These are phyloP conservation scores for Orychophragmus violaceus DNA, from an alignment of 345 rosid species.

Conservation along the genomic window DNA sequence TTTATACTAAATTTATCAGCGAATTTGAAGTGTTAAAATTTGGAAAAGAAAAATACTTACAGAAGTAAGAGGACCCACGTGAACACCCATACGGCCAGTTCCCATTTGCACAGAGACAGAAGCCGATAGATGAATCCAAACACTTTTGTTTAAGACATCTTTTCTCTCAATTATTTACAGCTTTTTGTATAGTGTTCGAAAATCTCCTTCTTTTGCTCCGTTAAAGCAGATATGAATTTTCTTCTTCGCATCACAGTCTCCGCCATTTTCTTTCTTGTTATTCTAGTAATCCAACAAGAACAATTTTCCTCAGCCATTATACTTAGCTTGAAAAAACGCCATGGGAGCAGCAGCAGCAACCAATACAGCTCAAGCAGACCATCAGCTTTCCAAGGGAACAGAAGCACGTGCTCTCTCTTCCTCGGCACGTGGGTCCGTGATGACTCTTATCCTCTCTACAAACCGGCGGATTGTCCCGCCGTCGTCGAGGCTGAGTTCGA, in stretches of 20 bases:
- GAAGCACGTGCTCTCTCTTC: conserved; percentile 41
- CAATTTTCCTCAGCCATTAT: conserved; percentile 51
- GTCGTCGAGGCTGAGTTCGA: conserved; percentile 70
- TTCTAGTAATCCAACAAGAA: conserved; percentile 27
- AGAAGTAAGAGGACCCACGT: conserved; percentile 33
- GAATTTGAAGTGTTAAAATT: not conserved
- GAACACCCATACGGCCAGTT: conserved; percentile 13
- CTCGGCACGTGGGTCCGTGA: conserved; percentile 75
- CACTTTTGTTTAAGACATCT: conserved; percentile 16
- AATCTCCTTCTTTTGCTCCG: not conserved
- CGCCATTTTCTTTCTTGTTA: conserved; percentile 24
- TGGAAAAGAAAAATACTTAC: conserved; percentile 1
- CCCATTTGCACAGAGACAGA: conserved; percentile 29
- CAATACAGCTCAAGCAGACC: conserved; percentile 49
- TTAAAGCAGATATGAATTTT: conserved; percentile 15
- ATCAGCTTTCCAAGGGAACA: conserved; percentile 47
- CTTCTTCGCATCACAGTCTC: conserved; percentile 24
- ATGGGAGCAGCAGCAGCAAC: conserved; percentile 33
- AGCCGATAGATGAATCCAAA: conserved; percentile 12
- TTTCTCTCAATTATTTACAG: conserved; percentile 21
- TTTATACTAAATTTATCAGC: too few relatives aligned
- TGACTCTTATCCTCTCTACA: conserved; percentile 63
- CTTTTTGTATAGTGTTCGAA: not conserved
- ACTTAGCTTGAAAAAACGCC: conserved; percentile 55
- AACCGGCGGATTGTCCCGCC: conserved; percentile 54